These are phyloP conservation scores for Diospyros lotus DNA, from an alignment of 148 eudicot genomes.

Conservation along the genomic window DNA sequence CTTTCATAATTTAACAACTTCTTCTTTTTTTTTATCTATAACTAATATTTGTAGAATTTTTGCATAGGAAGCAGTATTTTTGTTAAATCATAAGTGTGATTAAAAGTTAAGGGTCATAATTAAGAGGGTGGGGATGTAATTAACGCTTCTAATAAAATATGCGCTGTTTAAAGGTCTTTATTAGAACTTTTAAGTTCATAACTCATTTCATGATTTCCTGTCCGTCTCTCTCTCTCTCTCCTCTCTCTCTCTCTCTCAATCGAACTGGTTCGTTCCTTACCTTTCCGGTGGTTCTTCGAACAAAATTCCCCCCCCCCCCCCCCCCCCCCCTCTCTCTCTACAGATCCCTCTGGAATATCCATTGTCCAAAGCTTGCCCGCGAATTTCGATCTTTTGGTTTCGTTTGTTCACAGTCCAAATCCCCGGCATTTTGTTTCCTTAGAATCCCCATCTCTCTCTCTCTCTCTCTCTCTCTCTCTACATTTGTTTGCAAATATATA, in stretches of 20 bases:
- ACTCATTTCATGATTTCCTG: not conserved
- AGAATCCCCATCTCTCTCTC: not conserved
- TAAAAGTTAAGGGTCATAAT: too few relatives aligned
- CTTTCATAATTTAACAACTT: too few relatives aligned
- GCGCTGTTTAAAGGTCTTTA: too few relatives aligned
- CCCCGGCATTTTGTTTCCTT: not conserved
- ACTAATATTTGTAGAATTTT: too few relatives aligned
- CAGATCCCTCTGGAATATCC: constrained; percentile 16
- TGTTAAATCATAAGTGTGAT: too few relatives aligned
- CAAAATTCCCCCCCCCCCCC: constrained; percentile 20
- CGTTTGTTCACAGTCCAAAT: not conserved
- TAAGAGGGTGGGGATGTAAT: too few relatives aligned
- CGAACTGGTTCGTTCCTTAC: too few relatives aligned
- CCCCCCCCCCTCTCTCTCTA: constrained; percentile 7
- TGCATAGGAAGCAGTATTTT: too few relatives aligned
- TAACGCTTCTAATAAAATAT: too few relatives aligned
- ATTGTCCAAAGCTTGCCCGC: constrained; percentile 10
- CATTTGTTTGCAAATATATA: too few relatives aligned
- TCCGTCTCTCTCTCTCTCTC: not conserved
- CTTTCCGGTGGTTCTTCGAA: constrained; percentile 1
- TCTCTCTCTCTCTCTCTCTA: not conserved
- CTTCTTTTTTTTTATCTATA: too few relatives aligned
- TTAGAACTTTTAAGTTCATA: too few relatives aligned
- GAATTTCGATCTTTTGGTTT: constrained; percentile 17
- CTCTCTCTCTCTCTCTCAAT: constrained; percentile 2